These are phyloP conservation scores for Dothistroma septosporum DNA, from an alignment of 2,329 filamentous ascomycete species.

Conservation along the genomic window DNA sequence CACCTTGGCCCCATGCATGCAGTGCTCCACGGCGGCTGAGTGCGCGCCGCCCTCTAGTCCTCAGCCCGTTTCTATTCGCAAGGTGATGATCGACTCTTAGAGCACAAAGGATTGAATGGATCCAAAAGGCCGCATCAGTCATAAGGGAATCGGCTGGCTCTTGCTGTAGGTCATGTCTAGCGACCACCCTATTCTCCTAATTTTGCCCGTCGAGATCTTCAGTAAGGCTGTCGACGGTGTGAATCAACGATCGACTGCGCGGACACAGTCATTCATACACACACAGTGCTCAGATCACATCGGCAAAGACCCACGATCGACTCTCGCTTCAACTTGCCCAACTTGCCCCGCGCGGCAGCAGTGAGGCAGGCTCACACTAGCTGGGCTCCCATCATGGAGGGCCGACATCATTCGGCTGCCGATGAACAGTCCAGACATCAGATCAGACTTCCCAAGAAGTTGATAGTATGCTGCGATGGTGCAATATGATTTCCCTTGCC, in stretches of 20 bases:
- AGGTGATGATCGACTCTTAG: not conserved
- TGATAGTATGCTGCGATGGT: slow-evolving; percentile 30
- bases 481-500: not conserved
- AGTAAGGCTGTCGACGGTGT: not conserved
- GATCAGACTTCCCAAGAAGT: slow-evolving; percentile 23
- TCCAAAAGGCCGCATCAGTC: not conserved
- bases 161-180: not conserved
- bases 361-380: not conserved
- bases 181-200: not conserved
- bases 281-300: not conserved
- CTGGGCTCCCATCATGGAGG: not conserved
- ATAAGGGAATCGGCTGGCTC: not conserved
- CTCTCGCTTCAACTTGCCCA: not conserved
- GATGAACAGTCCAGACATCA: slow-evolving; percentile 17
- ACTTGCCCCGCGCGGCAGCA: too few relatives aligned
- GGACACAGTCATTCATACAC: not conserved
- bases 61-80: not conserved
- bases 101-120: not conserved
- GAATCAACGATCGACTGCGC: not conserved
- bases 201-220: not conserved
- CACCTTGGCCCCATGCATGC: not conserved
- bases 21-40: slow-evolving; percentile 3
- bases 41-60: slow-evolving; percentile 1
- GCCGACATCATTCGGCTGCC: slow-evolving; percentile 8
- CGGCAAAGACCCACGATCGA: not conserved